Base-by-base conservation (phyloP, 148 eudicot genomes). In the Diospyros lotus region DNA sequence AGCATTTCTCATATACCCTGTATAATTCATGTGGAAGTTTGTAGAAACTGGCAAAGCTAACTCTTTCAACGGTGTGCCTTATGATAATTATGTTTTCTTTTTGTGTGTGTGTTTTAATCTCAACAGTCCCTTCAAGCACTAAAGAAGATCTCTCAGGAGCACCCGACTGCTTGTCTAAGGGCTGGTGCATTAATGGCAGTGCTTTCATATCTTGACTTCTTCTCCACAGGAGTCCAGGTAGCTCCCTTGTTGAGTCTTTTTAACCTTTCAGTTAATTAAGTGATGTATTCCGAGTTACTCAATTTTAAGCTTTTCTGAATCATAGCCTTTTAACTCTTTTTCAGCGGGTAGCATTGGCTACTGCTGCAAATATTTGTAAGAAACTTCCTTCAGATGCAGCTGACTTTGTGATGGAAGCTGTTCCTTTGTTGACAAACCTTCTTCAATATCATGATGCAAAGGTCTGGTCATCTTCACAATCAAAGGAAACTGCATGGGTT, bases 381-480 rank as follows among this genome's bases (percentile, higher is more conserved):
- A 96, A 96, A 77, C 92, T 96, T 44, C 94, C 99, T 69, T 87
- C 99, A 6, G 99, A 96, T 93, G 99, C 98, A 39, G 85, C 98
- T 76, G 99, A 96, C 72, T 96, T 96, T 86, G 99, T 96, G 69
- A 93, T 96, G 99, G 99, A 96, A 85, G 98, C 99, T 76, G 98
- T 96, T 75, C 99, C 99, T 68, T 85, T 91, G 77, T 77, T 96
- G 76, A 96, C 97, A 11, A 96, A 96, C 77, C 96, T 96, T 64
- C 91, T 96, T 77, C 99, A 96, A 73, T 96, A 96, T 80, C 99
- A 89, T 73, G 99, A 96, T 84, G 88, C 99, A 40, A 96, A 96
- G 98, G 99, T 91, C 64, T 53, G 82, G 80, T 58, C 10, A 45
- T 78, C 9, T 7, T 80, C 56, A 28, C 53, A 7, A 41, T 64